Conservation (phyloP, 1,284 basidiomycete species). For the Ceratobasidium sp. region DNA sequence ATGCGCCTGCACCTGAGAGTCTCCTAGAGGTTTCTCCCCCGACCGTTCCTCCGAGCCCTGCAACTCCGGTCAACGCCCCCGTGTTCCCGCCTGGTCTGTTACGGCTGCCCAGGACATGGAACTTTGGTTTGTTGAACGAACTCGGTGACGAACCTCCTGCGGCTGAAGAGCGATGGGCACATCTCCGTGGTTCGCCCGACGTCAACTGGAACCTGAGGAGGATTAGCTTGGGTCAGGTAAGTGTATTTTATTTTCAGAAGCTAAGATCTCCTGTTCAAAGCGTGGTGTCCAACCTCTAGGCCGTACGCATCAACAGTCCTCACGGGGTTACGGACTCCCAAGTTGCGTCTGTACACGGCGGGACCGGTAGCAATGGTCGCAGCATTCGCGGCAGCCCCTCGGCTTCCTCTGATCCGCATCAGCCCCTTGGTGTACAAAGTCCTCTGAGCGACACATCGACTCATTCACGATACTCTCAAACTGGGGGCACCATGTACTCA, state of each 20-base stretch:
- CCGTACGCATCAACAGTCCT: conserved; percentile 36
- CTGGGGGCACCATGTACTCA: conserved; percentile 17
- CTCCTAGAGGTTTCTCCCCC: conserved; percentile 34
- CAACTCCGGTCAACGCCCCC: conserved; percentile 1
- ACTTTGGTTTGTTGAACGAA: conserved; percentile 42
- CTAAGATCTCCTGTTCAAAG: not conserved
- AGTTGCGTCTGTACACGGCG: conserved; percentile 38
- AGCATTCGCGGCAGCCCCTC: conserved; percentile 14
- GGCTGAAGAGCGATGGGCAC: conserved; percentile 37
- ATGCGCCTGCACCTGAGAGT: conserved; percentile 41
- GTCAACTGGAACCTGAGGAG: conserved; percentile 27
- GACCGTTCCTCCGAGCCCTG: conserved; percentile 30
- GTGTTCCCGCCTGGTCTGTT: conserved; percentile 39
- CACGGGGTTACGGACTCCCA: conserved; percentile 27
- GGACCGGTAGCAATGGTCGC: conserved; percentile 17
- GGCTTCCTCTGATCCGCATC: conserved; percentile 10
- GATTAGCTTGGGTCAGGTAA: conserved; percentile 33
- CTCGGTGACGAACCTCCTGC: conserved; percentile 42
- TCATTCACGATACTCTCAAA: conserved; percentile 15
- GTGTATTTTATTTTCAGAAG: not conserved
- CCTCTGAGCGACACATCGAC: conserved; percentile 22
- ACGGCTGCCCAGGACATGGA: conserved; percentile 34
- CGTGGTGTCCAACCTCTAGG: not conserved
- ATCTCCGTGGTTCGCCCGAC: conserved; percentile 31
- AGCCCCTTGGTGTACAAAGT: not conserved